Percentiles rank a stretch among this genome's conserved stretches.
These are phyloP conservation scores for Russula compacta DNA, from an alignment of 768 basidiomycete species.

Conservation along the genomic window DNA sequence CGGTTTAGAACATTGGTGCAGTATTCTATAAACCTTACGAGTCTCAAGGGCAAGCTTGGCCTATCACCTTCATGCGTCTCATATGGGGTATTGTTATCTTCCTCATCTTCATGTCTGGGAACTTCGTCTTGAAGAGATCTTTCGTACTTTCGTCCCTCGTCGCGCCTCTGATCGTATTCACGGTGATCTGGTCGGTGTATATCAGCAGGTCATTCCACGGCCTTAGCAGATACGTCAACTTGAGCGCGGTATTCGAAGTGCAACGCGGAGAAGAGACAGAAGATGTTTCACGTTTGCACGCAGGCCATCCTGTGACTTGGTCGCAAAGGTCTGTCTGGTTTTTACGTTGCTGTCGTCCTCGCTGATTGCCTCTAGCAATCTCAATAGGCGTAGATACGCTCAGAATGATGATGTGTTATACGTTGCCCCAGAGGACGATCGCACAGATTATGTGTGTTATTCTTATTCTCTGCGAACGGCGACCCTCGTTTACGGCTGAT, in stretches of 20 bases:
- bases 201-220: slow-evolving; percentile 58
- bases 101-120: slow-evolving; percentile 93
- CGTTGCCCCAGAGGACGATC: slow-evolving; percentile 88
- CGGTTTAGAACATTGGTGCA: slow-evolving; percentile 26
- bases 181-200: slow-evolving; percentile 75
- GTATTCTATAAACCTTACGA: slow-evolving; percentile 99
- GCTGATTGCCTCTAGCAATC: slow-evolving; percentile 40
- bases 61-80: slow-evolving; percentile 85
- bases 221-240: slow-evolving; percentile 71
- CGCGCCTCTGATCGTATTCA: slow-evolving; percentile 66
- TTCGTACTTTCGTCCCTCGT: slow-evolving; percentile 54
- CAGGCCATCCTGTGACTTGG: slow-evolving; percentile 81
- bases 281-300: slow-evolving; percentile 62
- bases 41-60: slow-evolving; percentile 96
- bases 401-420: slow-evolving; percentile 92
- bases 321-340: slow-evolving; percentile 62
- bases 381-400: slow-evolving; percentile 82
- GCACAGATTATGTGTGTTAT: slow-evolving; percentile 71
- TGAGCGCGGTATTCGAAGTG: slow-evolving; percentile 83
- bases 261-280: slow-evolving; percentile 82
- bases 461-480: background rate
- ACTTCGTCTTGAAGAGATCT: slow-evolving; percentile 67
- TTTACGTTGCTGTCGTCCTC: background rate
- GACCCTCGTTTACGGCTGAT: slow-evolving; percentile 2
- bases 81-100: slow-evolving; percentile 92